Base-by-base conservation (phyloP, 768 basidiomycete species). In the Amanita thiersii region DNA sequence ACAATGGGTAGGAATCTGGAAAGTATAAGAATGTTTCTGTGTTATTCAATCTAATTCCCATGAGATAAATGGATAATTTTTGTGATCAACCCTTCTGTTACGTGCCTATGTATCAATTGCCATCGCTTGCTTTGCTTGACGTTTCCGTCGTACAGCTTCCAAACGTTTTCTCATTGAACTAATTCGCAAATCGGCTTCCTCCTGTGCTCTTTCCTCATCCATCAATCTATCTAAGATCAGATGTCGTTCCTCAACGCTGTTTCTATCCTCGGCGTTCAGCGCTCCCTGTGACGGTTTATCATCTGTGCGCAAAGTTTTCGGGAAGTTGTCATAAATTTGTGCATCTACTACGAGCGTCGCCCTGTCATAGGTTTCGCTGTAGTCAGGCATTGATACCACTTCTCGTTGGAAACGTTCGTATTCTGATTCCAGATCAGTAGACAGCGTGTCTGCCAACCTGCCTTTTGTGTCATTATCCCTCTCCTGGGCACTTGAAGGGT, bases 121-220 rank as follows among this genome's bases (percentile, higher is more conserved):
- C 24, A 35, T 45, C 17, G 47, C 35, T 43, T 59, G 59, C 3
- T 53, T 48, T n/a, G 50, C 59, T 44, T 61, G 57, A 45, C 62
- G 50, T 50, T 60, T 63, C 45, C 58, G 56, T 37, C 63, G 65
- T 46, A 89, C 57, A 7, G 74, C 69, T 41, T 81, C 83, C 24
- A 90, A 52, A 50, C 70, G 71, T 33, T 62, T 74, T 61, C 81
- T 88, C 62, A 90, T 69, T 31, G 70, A 50, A 6, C 56, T 55
- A 7, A 88, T 86, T 39, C 76, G 77, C 64, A 78, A 77, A 55
- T 91, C 88, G 4, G 86, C 88, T 55, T 90, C 87, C 55, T 91
- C 88, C 64, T 91, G 88, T 23, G 80, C 81, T 42, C 79, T 72
- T 57, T 91, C 87, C 62, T 91, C 88, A 21, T 89, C 87, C 56